A percentile compares a stretch with the other conserved stretches of the same genome.
Evolutionary conservation across 2,329 filamentous ascomycete species (phyloP).

Genomic region (Diaporthe helianthi): DNA sequence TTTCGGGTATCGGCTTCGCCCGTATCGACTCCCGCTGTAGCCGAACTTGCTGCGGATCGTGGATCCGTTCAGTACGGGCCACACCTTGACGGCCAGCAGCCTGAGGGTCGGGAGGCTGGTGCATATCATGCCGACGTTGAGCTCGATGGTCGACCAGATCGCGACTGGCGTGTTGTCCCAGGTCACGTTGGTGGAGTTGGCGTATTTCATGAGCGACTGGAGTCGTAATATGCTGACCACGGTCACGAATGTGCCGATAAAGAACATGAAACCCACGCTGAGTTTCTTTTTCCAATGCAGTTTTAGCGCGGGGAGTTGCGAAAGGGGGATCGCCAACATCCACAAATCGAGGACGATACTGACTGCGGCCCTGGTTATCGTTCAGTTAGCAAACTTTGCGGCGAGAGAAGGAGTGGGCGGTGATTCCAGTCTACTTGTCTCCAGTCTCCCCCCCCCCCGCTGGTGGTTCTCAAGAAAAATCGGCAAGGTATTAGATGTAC

Average conservation of each 20-base stretch:
- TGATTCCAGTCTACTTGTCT: too few species aligned
- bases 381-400: neutral
- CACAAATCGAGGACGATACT: constrained; percentile 52
- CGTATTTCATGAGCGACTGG: constrained; percentile 40
- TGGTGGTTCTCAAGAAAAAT: too few species aligned
- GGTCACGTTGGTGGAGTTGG: constrained; percentile 41
- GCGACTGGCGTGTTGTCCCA: constrained; percentile 42
- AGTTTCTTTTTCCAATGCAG: constrained; percentile 51
- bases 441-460: too few species aligned
- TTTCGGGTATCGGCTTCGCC: constrained; percentile 1
- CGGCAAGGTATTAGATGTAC: neutral
- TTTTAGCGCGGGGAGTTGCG: constrained; percentile 45
- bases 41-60: constrained; percentile 12
- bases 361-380: constrained; percentile 46
- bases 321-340: constrained; percentile 51
- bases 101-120: constrained; percentile 27
- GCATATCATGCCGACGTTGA: constrained; percentile 46
- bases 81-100: neutral
- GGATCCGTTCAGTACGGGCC: neutral
- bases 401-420: neutral
- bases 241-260: constrained; percentile 50
- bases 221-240: constrained; percentile 45
- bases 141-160: constrained; percentile 46
- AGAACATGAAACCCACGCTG: constrained; percentile 51
- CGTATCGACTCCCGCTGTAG: constrained; percentile 13